phyloP scores from a whole-genome alignment of 106 monocot genomes.

The Alisma plantagoaquatica region DNA sequence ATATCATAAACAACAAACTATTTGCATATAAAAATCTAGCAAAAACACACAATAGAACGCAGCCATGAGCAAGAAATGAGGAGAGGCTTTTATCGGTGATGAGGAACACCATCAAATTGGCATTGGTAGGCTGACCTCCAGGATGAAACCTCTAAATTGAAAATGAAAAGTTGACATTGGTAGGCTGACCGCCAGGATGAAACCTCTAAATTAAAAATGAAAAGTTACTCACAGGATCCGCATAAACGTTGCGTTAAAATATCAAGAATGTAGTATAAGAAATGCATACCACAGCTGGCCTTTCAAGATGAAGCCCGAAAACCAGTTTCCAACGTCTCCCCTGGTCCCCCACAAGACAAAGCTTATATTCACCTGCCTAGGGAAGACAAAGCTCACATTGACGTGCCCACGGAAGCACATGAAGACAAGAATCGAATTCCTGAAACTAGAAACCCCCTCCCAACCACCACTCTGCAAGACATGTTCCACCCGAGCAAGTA shows the following conservation, averaged over 20 bases:
- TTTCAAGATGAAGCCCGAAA: conserved; percentile 24
- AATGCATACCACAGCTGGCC: conserved; percentile 28
- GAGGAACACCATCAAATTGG: conserved; percentile 39
- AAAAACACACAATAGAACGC: no score
- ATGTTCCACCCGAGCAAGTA: no score
- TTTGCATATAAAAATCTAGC: background rate
- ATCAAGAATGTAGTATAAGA: background rate
- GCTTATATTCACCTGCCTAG: conserved; percentile 23
- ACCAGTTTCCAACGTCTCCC: conserved; percentile 27
- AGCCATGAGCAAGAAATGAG: no score
- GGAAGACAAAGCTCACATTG: no score
- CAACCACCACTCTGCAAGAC: no score
- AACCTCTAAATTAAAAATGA: no score
- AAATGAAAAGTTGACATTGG: no score
- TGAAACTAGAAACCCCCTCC: no score
- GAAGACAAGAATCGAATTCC: background rate
- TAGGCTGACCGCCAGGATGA: no score
- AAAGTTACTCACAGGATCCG: no score
- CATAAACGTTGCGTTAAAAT: no score
- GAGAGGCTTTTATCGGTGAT: conserved; percentile 25
- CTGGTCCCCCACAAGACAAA: conserved; percentile 31
- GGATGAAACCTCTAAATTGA: conserved; percentile 17
- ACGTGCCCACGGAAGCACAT: no score
- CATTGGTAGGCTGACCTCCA: conserved; percentile 17
- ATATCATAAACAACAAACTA: background rate